Percentiles rank a stretch among this genome's conserved stretches.
These are phyloP conservation scores for Lumnitzera racemosa DNA, from an alignment of 345 rosid species.

Conservation along the genomic window DNA sequence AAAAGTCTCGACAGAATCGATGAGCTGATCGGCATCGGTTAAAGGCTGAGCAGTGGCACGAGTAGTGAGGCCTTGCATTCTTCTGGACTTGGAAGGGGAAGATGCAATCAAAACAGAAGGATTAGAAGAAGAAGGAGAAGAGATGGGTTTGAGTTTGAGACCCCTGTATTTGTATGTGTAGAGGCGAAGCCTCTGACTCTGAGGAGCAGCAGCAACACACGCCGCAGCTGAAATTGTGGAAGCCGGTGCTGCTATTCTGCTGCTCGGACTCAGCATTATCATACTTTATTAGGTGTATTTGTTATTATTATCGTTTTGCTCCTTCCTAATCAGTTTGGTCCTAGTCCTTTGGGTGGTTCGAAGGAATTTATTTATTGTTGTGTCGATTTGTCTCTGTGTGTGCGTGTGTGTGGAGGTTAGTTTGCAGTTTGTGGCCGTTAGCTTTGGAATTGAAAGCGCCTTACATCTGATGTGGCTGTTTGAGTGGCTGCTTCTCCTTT, in stretches of 20 bases:
- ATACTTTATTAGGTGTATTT: too few relatives aligned
- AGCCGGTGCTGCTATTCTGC: too few relatives aligned
- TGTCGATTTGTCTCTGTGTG: background rate
- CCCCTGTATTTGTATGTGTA: background rate
- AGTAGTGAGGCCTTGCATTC: slow-evolving; percentile 28
- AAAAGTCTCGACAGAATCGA: slow-evolving; percentile 85
- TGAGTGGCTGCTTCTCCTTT: slow-evolving; percentile 11
- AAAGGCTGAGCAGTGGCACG: slow-evolving; percentile 61
- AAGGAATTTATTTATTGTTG: background rate
- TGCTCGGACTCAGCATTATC: too few relatives aligned
- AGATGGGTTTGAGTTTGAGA: slow-evolving; percentile 10
- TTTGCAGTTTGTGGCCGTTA: slow-evolving; percentile 26
- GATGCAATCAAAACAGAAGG: background rate
- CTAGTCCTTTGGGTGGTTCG: background rate
- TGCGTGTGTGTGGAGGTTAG: background rate
- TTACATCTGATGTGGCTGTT: slow-evolving; percentile 10
- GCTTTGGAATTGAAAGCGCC: background rate
- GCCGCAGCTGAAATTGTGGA: too few relatives aligned
- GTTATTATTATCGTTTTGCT: too few relatives aligned
- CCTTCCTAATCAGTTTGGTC: background rate
- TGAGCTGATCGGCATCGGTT: slow-evolving; percentile 73
- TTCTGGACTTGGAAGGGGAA: slow-evolving; percentile 17
- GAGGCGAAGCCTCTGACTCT: slow-evolving; percentile 14
- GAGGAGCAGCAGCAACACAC: too few relatives aligned
- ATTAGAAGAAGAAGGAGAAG: slow-evolving; percentile 3